phyloP scores from a whole-genome alignment of 2,329 filamentous ascomycete species.

The Pseudogymnoascus sp. region DNA sequence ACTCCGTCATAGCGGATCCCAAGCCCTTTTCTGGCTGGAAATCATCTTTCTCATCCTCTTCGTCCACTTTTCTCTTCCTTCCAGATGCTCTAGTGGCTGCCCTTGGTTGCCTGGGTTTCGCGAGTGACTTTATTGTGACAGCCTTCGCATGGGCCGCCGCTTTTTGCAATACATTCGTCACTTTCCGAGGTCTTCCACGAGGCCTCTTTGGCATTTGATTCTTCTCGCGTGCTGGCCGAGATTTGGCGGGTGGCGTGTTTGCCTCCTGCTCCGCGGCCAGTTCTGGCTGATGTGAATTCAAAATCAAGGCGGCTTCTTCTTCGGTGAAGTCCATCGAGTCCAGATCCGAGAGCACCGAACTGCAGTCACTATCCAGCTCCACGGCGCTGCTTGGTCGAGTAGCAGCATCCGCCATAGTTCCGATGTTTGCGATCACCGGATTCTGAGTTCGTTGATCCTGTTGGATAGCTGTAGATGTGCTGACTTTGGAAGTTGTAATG shows the following conservation, averaged over 20 bases:
- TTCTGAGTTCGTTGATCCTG: neutral
- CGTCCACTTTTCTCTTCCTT: neutral
- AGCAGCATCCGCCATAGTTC: neutral
- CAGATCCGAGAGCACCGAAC: neutral
- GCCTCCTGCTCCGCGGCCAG: neutral
- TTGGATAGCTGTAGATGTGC: neutral
- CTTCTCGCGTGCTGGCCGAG: neutral
- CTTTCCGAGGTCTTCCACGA: neutral
- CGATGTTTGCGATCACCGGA: neutral
- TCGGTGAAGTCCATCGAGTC: neutral
- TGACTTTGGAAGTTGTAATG: neutral
- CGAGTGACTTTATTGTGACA: neutral
- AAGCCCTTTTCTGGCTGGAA: neutral
- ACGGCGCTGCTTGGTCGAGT: neutral
- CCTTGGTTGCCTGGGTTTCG: neutral
- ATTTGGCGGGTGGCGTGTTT: neutral
- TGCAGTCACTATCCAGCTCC: neutral
- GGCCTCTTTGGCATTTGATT: neutral
- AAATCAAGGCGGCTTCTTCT: neutral
- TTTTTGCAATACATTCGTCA: neutral
- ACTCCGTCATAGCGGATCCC: neutral
- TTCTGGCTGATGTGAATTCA: neutral
- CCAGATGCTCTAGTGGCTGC: neutral
- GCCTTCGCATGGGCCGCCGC: neutral
- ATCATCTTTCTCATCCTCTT: neutral